phyloP scores from a whole-genome alignment of 495 filamentous ascomycete genomes.

The Aspergillus sclerotioniger region DNA sequence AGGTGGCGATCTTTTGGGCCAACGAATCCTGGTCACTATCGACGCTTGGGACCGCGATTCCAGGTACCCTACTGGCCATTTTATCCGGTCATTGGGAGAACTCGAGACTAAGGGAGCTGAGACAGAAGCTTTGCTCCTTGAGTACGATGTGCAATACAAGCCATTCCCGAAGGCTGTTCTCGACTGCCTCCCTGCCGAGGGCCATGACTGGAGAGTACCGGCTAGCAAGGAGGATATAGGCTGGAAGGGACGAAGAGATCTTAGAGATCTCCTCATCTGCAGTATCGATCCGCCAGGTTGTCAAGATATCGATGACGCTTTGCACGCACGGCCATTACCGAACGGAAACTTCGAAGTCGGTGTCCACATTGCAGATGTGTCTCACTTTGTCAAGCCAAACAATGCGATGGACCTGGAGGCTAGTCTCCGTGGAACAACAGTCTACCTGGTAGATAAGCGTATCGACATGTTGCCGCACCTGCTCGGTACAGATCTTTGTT shows the following conservation, averaged over 20 bases:
- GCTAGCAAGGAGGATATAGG: slow-evolving; percentile 70
- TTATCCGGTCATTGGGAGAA: slow-evolving; percentile 88
- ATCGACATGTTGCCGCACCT: slow-evolving; percentile 99
- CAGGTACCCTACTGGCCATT: slow-evolving; percentile 88
- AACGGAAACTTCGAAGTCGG: slow-evolving; percentile 97
- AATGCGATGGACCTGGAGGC: slow-evolving; percentile 97
- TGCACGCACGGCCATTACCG: slow-evolving; percentile 78
- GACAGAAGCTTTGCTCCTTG: slow-evolving; percentile 89
- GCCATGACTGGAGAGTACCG: slow-evolving; percentile 93
- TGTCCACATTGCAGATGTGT: slow-evolving; percentile 98
- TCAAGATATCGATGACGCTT: slow-evolving; percentile 96
- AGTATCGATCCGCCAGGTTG: slow-evolving; percentile 96
- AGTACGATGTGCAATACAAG: slow-evolving; percentile 96
- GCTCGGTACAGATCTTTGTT: slow-evolving; percentile 93
- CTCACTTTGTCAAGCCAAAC: slow-evolving; percentile 95
- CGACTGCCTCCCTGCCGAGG: slow-evolving; percentile 87
- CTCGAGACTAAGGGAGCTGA: slow-evolving; percentile 93
- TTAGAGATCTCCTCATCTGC: slow-evolving; percentile 84
- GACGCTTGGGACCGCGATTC: slow-evolving; percentile 94
- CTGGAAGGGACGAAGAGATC: slow-evolving; percentile 80
- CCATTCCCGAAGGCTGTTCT: slow-evolving; percentile 94
- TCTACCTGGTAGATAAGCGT: slow-evolving; percentile 97
- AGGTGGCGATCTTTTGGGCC: slow-evolving; percentile 80
- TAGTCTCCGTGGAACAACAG: slow-evolving; percentile 88
- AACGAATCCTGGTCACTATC: slow-evolving; percentile 91